Conservation (phyloP, 306 rosid species). For the Rosa chinensis region DNA sequence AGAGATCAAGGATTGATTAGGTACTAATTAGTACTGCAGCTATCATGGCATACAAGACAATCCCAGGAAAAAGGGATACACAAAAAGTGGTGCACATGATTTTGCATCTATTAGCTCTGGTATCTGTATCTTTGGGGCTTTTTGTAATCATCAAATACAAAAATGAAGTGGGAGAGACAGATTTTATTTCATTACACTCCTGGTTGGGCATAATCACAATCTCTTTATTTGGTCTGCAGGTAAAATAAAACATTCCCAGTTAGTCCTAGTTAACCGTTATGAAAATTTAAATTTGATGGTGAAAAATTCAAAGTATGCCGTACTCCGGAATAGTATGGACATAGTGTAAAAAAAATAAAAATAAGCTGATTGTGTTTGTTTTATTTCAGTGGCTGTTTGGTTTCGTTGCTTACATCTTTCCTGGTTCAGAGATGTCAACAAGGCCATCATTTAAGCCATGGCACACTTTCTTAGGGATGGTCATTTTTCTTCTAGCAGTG, state of each 20-base stretch:
- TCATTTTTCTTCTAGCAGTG: constrained; percentile 46
- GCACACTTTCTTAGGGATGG: constrained; percentile 62
- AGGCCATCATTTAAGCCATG: constrained; percentile 56
- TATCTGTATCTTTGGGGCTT: constrained; percentile 50
- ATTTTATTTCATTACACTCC: constrained; percentile 62
- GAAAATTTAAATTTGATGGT: neutral
- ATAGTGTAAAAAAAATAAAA: too few species aligned
- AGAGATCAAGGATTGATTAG: neutral
- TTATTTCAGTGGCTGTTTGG: constrained; percentile 46
- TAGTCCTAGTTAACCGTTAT: neutral
- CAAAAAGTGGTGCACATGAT: constrained; percentile 47
- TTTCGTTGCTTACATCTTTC: constrained; percentile 49
- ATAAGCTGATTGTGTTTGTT: neutral
- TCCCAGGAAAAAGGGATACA: constrained; percentile 36
- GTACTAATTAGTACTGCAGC: constrained; percentile 36
- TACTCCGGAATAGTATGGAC: too few species aligned
- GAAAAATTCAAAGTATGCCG: neutral
- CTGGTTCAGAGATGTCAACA: constrained; percentile 43
- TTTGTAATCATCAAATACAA: constrained; percentile 44
- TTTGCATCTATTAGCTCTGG: constrained; percentile 55
- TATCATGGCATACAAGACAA: constrained; percentile 53
- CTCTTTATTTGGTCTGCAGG: constrained; percentile 58
- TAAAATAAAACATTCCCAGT: neutral
- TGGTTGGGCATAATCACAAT: constrained; percentile 70
- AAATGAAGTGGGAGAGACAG: neutral